phyloP scores from a whole-genome alignment of 192 early-diverging fungal species.

The Coemansia sp. region DNA sequence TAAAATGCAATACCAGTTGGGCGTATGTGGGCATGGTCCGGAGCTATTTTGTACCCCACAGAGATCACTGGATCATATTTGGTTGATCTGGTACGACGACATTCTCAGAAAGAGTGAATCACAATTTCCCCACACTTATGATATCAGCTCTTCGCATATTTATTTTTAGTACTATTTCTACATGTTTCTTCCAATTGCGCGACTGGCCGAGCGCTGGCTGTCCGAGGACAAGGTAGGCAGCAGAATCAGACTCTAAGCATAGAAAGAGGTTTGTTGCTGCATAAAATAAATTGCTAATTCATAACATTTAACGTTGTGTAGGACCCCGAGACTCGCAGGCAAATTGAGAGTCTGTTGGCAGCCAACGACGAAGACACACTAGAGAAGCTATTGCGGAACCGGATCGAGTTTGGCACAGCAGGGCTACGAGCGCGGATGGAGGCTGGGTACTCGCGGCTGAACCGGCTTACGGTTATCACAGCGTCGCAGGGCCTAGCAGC shows the following conservation, averaged over 20 bases:
- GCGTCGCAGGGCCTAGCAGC: conserved; percentile 85
- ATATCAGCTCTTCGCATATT: background rate
- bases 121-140: no score
- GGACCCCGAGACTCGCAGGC: conserved; percentile 48
- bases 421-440: conserved; percentile 92
- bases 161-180: background rate
- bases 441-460: conserved; percentile 92
- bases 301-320: background rate
- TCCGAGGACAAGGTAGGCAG: conserved; percentile 40
- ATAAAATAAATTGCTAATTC: background rate
- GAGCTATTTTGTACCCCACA: background rate
- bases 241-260: background rate
- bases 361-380: conserved; percentile 26
- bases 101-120: background rate
- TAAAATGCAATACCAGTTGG: no score
- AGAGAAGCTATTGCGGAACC: conserved; percentile 41
- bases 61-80: background rate
- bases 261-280: background rate
- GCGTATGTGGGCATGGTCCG: no score
- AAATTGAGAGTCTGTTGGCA: conserved; percentile 43
- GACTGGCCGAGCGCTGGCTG: conserved; percentile 52
- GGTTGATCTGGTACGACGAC: background rate
- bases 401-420: conserved; percentile 87
- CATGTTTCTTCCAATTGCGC: conserved; percentile 7
- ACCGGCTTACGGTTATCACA: conserved; percentile 91